Evolutionary conservation across 805 yeast genomes (phyloP), one percentile per base, ranked within the genome.

Genomic region (Lipomyces sp.): DNA sequence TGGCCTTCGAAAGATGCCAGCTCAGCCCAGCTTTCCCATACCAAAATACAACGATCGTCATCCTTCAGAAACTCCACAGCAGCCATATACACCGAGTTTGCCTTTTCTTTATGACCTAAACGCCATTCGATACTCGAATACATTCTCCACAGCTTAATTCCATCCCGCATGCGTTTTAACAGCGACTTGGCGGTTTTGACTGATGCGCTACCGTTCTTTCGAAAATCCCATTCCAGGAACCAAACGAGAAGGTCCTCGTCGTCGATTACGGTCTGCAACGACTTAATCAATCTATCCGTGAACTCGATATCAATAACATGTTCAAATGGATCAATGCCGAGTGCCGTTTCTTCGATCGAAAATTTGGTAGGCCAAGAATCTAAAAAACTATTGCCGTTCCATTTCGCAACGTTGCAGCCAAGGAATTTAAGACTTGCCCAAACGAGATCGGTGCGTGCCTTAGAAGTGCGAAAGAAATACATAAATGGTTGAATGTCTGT

Each of bases 401-500:
- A 30, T 15, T 50, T 53, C 18, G 57, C 61, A 7, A 63, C 50
- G 11, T 48, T 32, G n/a, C 61, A 64, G 11, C 73, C 73, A n/a
- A 67, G 51, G 39, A 72, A 42, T 42, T 64, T 64, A 24, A 72
- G 50, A 15, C 63, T 57, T 3, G 70, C 66, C 63, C 66, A 72
- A 6, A 68, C 50, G 34, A 71, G 56, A 30, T 57, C 39, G 4
- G 37, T 30, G 7, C 53, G 45, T 5, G 56, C 63, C n/a, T 48
- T 53, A 1, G 30, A 18, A 1, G 62, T 34, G 4, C 39, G 10
- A 8, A 72, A 63, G 3, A n/a, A 29, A 13, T 62, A 54, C 61
- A 73, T 29, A 33, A 63, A 64, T 7, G 64, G 66, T 29, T 30
- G 51, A 15, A 73, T 65, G 50, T 74, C 76, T 11, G 59, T 64